Evolutionary conservation across 768 basidiomycete genomes (phyloP), one percentile per base, ranked within the genome.

Genomic region (Dentipellis sp.): DNA sequence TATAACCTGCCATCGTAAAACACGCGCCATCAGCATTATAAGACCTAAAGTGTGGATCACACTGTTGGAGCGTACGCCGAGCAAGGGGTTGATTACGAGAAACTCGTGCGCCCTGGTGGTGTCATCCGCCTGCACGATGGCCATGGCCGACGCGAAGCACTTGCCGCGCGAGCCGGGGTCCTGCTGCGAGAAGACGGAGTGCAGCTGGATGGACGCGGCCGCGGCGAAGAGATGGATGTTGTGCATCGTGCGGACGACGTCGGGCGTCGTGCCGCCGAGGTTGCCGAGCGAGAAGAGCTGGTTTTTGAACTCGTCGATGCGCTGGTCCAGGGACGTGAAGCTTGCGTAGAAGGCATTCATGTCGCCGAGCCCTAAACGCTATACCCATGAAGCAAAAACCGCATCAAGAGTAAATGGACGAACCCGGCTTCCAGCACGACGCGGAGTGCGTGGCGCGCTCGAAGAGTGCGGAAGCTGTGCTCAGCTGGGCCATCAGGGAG

Each of bases 381-480:
- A 29, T 29, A 6, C 29, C 29, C 29, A 29, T 29, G 6, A 29
- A 29, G 6, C 29, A 29, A 29, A 29, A 6, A 29, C 29, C 29
- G 29, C 29, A 29, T 29, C 29, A 29, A 29, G 3, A 29, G 10
- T 19, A 39, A 37, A 14, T n/a, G 22, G 29, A 47, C 65, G 57
- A 58, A 71, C 69, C 62, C 22, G 65, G 65, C 37, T 64, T 60
- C 64, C 70, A 69, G 22, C 69, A 68, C 23, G 67, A 77, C 9
- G 76, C 75, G 12, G 86, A 67, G 48, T 78, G 76, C 8, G 78
- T 72, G 7, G 84, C 78, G 19, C 77, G 74, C 62, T 83, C 83
- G 57, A 83, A 79, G 45, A 86, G 68, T 22, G 82, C 74, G 6
- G 78, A 73, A 1, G 82, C 81, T 59, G 84, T 83, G 55, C 73